A percentile compares a stretch with the other conserved stretches of the same genome.
Conservation (phyloP, 768 basidiomycete species). For the Phanerodontia chrysosporium region DNA sequence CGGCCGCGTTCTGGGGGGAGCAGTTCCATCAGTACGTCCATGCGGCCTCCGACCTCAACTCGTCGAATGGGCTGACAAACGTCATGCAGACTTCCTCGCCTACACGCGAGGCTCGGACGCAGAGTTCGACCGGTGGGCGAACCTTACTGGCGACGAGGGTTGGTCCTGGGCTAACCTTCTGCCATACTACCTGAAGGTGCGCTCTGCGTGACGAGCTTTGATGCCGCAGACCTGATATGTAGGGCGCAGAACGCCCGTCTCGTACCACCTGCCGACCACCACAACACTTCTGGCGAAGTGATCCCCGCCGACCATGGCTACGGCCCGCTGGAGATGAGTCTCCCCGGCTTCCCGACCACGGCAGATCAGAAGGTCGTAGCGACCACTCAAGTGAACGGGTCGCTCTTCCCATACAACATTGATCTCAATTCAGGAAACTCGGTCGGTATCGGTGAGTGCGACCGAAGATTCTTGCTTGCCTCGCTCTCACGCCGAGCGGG, state of each 20-base stretch:
- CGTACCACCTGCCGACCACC: slow-evolving; percentile 18
- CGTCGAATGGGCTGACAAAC: not conserved
- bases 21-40: slow-evolving; percentile 20
- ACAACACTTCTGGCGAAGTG: slow-evolving; percentile 18
- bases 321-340: slow-evolving; percentile 7
- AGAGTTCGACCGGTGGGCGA: slow-evolving; percentile 20
- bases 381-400: not conserved
- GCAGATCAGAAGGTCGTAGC: slow-evolving; percentile 13
- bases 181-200: slow-evolving; percentile 12
- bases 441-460: slow-evolving; percentile 12
- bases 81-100: slow-evolving; percentile 18
- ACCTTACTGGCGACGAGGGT: slow-evolving; percentile 20
- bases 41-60: not conserved
- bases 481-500: not conserved
- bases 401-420: slow-evolving; percentile 14
- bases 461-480: not conserved
- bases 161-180: slow-evolving; percentile 21
- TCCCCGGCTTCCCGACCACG: slow-evolving; percentile 6
- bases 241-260: slow-evolving; percentile 12
- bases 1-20: slow-evolving; percentile 23
- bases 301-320: slow-evolving; percentile 16
- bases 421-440: slow-evolving; percentile 16
- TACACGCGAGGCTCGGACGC: slow-evolving; percentile 22
- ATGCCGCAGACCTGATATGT: not conserved
- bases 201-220: not conserved